phyloP scores from a whole-genome alignment of 2,329 filamentous ascomycete genomes.

The Penicillium sp. region DNA sequence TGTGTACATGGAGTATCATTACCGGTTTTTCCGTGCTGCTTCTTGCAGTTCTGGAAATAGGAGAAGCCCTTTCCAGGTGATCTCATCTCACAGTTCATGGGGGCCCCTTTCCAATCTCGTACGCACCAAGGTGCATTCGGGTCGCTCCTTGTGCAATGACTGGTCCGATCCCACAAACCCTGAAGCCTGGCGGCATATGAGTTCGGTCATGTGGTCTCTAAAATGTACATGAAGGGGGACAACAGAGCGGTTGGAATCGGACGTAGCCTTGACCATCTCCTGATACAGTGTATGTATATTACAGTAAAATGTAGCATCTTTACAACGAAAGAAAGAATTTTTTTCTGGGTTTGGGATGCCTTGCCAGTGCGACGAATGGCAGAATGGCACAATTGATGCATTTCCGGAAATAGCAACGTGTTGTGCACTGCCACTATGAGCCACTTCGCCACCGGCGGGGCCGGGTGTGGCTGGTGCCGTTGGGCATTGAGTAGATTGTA shows the following conservation, averaged over 20 bases:
- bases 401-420: conserved; percentile 18
- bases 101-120: conserved; percentile 10
- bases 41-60: neutral
- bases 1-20: conserved; percentile 8
- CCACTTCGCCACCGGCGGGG: conserved; percentile 20
- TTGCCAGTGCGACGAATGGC: conserved; percentile 1
- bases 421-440: conserved; percentile 15
- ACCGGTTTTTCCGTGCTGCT: conserved; percentile 10
- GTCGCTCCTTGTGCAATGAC: conserved; percentile 20
- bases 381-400: conserved; percentile 2
- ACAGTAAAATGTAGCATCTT: neutral
- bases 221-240: neutral
- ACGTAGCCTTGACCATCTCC: neutral
- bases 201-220: conserved; percentile 28
- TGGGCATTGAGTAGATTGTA: neutral
- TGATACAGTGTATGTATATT: neutral
- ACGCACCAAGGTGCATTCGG: conserved; percentile 2
- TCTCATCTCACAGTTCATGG: conserved; percentile 21
- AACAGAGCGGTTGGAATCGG: conserved; percentile 13
- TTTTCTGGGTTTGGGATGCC: neutral
- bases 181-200: conserved; percentile 30
- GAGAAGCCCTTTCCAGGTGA: conserved; percentile 13
- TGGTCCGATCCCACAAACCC: conserved; percentile 12
- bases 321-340: neutral
- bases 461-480: conserved; percentile 11